Conservation (phyloP, 2,329 filamentous ascomycete genomes). For the Bipolaris cookei region DNA sequence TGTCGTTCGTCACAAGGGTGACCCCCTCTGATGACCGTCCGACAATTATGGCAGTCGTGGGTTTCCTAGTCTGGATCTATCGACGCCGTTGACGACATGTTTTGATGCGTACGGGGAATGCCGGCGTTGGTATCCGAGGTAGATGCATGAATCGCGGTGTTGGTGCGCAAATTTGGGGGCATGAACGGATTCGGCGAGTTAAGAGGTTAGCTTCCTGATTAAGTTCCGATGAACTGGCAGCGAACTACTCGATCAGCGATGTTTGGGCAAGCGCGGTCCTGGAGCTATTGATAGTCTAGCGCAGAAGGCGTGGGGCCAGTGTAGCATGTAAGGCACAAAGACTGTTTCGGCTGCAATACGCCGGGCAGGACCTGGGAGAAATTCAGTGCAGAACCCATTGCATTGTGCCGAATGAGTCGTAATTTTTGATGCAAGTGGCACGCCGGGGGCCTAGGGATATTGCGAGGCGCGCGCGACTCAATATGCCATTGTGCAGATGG, state of each 20-base stretch:
- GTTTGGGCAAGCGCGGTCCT: neutral
- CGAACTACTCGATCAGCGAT: constrained; percentile 15
- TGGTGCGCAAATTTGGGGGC: neutral
- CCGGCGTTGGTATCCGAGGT: neutral
- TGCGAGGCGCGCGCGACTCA: neutral
- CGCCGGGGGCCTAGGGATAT: neutral
- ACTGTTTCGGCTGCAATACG: constrained; percentile 1
- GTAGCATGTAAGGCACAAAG: neutral
- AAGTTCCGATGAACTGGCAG: constrained; percentile 16
- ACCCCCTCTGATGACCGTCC: neutral
- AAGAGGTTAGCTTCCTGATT: constrained; percentile 4
- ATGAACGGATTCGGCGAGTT: constrained; percentile 5
- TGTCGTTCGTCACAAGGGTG: neutral
- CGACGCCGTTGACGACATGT: neutral
- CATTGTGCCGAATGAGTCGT: neutral
- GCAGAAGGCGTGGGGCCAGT: neutral
- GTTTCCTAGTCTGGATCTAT: neutral
- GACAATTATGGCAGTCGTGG: too few species aligned
- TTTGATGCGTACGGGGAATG: neutral
- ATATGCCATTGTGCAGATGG: constrained; percentile 2
- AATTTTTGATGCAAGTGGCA: constrained; percentile 3
- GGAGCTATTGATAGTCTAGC: neutral
- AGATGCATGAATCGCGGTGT: neutral
- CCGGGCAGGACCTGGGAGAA: neutral
- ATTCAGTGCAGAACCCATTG: neutral